Conservation (phyloP, 2,329 filamentous ascomycete genomes). For the Whalleya microplaca region DNA sequence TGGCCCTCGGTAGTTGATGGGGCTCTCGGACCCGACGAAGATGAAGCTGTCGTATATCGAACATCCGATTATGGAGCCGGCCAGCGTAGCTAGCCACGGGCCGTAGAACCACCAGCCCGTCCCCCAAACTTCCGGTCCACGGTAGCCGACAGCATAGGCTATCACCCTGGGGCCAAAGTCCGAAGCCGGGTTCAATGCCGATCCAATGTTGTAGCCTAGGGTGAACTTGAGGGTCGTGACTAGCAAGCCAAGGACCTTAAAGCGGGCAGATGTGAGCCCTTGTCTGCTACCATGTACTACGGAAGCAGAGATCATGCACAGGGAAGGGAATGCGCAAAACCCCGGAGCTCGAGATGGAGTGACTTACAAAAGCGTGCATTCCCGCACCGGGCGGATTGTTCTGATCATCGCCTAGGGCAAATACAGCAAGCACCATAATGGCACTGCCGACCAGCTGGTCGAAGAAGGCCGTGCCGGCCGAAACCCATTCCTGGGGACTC, state of each 20-base stretch:
- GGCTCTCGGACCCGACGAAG: constrained; percentile 36
- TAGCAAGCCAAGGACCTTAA: constrained; percentile 39
- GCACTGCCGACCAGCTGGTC: constrained; percentile 42
- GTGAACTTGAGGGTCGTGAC: constrained; percentile 42
- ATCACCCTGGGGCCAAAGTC: constrained; percentile 40
- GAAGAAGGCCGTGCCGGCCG: constrained; percentile 36
- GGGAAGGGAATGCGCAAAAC: not conserved
- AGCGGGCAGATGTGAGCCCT: not conserved
- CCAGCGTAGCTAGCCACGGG: constrained; percentile 30
- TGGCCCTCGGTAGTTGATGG: constrained; percentile 30
- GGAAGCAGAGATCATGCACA: not conserved
- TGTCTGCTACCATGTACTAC: not conserved
- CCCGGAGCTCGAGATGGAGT: not conserved
- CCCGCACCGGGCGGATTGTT: constrained; percentile 43
- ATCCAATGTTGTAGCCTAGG: constrained; percentile 42
- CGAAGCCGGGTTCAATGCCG: constrained; percentile 43
- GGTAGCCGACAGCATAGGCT: constrained; percentile 21
- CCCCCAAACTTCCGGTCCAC: constrained; percentile 31
- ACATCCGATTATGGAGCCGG: constrained; percentile 36
- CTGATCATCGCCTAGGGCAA: constrained; percentile 42
- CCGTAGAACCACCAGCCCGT: constrained; percentile 40
- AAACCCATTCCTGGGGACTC: constrained; percentile 36
- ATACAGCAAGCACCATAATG: constrained; percentile 42
- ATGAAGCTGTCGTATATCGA: constrained; percentile 38
- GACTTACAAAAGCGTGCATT: constrained; percentile 39